A percentile compares a stretch with the other conserved stretches of the same genome.
Conservation (phyloP, 306 rosid species). For the Cucumis cinereus region DNA sequence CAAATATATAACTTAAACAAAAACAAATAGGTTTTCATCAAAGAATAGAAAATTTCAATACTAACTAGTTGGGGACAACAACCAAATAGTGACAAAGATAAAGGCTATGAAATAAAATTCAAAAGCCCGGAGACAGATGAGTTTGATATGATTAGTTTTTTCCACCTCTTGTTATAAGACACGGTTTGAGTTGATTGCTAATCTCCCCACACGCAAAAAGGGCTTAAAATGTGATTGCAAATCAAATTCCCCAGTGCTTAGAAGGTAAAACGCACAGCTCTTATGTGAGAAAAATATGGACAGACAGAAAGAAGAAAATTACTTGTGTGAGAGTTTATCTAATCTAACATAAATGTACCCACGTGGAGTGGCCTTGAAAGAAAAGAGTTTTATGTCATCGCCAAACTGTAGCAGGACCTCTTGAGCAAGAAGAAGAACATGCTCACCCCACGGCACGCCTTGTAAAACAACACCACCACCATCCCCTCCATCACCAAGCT, state of each 20-base stretch:
- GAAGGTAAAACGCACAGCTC: neutral
- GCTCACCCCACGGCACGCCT: conserved; percentile 74
- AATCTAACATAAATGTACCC: conserved; percentile 75
- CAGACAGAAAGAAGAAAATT: conserved; percentile 20
- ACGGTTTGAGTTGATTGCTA: neutral
- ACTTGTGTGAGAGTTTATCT: conserved; percentile 67
- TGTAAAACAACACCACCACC: conserved; percentile 81
- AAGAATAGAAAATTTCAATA: neutral
- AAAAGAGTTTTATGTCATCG: conserved; percentile 52
- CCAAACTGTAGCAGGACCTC: conserved; percentile 40
- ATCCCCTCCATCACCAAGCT: conserved; percentile 80
- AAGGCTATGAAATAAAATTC: neutral
- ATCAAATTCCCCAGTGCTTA: neutral
- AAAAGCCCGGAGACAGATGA: neutral
- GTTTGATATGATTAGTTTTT: neutral
- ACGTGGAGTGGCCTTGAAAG: conserved; percentile 73
- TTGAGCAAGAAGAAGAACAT: conserved; percentile 47
- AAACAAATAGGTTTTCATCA: neutral
- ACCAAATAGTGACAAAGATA: neutral
- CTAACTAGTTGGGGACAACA: neutral
- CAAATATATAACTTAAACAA: neutral
- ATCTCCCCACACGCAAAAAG: neutral
- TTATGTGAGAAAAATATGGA: neutral
- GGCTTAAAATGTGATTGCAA: neutral
- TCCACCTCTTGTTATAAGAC: neutral